These are phyloP conservation scores for Candida patagonica DNA, from an alignment of 805 yeast species.

Conservation along the genomic window DNA sequence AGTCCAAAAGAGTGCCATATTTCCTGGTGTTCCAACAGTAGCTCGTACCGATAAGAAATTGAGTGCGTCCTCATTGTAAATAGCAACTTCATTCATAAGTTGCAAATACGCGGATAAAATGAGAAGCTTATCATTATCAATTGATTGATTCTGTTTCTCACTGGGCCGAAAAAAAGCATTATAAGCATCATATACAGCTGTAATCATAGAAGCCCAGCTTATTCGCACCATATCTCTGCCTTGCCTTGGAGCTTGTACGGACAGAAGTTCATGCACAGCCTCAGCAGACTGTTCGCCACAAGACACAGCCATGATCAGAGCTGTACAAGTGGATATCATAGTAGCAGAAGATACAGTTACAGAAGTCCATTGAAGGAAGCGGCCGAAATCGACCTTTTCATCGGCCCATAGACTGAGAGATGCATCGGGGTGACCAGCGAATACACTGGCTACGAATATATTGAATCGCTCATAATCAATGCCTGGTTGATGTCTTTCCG, in stretches of 20 bases:
- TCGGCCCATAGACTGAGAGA: constrained; percentile 56
- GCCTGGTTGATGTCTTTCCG: constrained; percentile 42
- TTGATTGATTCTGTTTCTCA: constrained; percentile 10
- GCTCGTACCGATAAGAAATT: not conserved
- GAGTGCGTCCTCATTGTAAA: constrained; percentile 29
- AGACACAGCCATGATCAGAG: constrained; percentile 69
- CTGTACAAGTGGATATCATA: constrained; percentile 53
- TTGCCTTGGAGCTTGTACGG: constrained; percentile 1
- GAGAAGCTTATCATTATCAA: constrained; percentile 73
- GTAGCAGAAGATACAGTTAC: constrained; percentile 30
- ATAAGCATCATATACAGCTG: constrained; percentile 20
- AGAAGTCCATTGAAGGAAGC: constrained; percentile 83
- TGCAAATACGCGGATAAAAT: constrained; percentile 67
- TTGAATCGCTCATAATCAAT: constrained; percentile 87
- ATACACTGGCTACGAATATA: constrained; percentile 61
- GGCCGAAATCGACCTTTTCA: constrained; percentile 54
- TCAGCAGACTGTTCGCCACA: constrained; percentile 47
- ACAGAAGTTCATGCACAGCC: constrained; percentile 18
- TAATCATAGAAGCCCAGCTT: not conserved
- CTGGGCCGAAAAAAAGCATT: not conserved
- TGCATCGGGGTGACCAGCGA: constrained; percentile 51
- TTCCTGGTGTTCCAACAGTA: not conserved
- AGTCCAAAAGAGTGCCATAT: not conserved
- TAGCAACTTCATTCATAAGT: constrained; percentile 47
- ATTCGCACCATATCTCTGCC: not conserved